Evolutionary conservation across 352 stramenopile genomes (phyloP).

Genomic region (Phytopythium cucurbitacearum): DNA sequence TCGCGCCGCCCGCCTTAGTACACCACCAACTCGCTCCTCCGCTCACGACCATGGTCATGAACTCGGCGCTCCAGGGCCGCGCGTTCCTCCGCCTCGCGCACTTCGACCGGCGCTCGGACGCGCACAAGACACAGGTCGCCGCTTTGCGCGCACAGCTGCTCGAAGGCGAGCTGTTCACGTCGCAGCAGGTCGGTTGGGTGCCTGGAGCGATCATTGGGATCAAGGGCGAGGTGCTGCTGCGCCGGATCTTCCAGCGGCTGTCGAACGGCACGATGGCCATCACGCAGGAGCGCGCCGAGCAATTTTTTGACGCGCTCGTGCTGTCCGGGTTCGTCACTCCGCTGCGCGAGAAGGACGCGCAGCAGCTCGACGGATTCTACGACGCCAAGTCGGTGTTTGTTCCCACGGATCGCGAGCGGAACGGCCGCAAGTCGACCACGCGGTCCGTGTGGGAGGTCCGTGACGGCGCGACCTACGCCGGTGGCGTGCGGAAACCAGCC

Average conservation of each 20-base stretch:
- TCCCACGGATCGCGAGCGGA: slow-evolving; percentile 1
- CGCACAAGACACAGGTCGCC: slow-evolving; percentile 4
- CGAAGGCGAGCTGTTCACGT: not conserved
- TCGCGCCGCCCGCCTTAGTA: not conserved
- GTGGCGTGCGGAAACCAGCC: slow-evolving; percentile 19
- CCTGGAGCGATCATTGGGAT: not conserved
- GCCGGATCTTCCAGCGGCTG: slow-evolving; percentile 6
- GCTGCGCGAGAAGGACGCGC: not conserved
- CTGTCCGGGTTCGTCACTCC: slow-evolving; percentile 6
- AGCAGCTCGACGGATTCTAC: slow-evolving; percentile 3
- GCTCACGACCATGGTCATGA: not conserved
- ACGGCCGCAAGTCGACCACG: slow-evolving; percentile 3
- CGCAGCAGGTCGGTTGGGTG: not conserved
- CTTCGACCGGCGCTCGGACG: slow-evolving; percentile 4
- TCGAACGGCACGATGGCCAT: slow-evolving; percentile 3
- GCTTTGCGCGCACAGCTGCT: slow-evolving; percentile 3
- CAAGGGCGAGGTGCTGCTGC: slow-evolving; percentile 6
- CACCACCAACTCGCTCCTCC: not conserved
- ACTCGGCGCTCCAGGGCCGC: slow-evolving; percentile 6
- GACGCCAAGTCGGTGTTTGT: slow-evolving; percentile 5
- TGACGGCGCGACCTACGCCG: slow-evolving; percentile 27
- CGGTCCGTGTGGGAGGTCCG: slow-evolving; percentile 7
- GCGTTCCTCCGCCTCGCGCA: slow-evolving; percentile 3
- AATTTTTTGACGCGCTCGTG: slow-evolving; percentile 8
- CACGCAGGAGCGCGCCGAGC: slow-evolving; percentile 6